Percentiles rank a stretch among this genome's conserved stretches.
phyloP scores from a whole-genome alignment of 1,284 basidiomycete species.

The Boletus sp. region DNA sequence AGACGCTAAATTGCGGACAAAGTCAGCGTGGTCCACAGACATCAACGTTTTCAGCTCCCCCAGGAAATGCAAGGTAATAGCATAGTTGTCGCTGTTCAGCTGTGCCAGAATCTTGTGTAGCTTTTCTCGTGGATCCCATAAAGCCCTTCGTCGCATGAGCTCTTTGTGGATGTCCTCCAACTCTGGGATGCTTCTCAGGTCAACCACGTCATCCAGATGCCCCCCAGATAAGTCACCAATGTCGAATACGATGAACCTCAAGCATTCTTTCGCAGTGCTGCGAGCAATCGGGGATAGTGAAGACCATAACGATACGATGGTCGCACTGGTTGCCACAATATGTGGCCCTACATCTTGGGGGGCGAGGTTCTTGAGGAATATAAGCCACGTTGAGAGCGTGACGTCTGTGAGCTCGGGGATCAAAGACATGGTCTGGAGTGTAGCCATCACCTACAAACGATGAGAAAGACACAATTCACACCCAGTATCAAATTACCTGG shows the following conservation, averaged over 20 bases:
- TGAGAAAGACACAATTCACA: constrained; percentile 12
- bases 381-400: constrained; percentile 79
- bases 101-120: constrained; percentile 75
- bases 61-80: constrained; percentile 75
- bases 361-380: constrained; percentile 71
- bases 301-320: constrained; percentile 78
- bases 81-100: constrained; percentile 76
- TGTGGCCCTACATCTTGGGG: constrained; percentile 78
- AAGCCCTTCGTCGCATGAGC: constrained; percentile 48
- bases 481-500: constrained; percentile 52
- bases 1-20: constrained; percentile 60
- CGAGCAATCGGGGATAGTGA: constrained; percentile 55
- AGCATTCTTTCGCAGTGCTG: constrained; percentile 53
- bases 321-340: constrained; percentile 85
- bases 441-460: constrained; percentile 82
- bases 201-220: constrained; percentile 75
- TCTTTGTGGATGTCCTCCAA: constrained; percentile 48
- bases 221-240: constrained; percentile 44
- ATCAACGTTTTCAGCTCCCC: constrained; percentile 74
- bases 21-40: constrained; percentile 45
- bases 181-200: constrained; percentile 68
- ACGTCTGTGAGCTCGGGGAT: constrained; percentile 72
- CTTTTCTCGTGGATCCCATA: constrained; percentile 51
- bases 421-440: constrained; percentile 84
- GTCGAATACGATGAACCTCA: constrained; percentile 72